Base-by-base conservation (phyloP, 257 asterid genomes). In the Sherardia arvensis region DNA sequence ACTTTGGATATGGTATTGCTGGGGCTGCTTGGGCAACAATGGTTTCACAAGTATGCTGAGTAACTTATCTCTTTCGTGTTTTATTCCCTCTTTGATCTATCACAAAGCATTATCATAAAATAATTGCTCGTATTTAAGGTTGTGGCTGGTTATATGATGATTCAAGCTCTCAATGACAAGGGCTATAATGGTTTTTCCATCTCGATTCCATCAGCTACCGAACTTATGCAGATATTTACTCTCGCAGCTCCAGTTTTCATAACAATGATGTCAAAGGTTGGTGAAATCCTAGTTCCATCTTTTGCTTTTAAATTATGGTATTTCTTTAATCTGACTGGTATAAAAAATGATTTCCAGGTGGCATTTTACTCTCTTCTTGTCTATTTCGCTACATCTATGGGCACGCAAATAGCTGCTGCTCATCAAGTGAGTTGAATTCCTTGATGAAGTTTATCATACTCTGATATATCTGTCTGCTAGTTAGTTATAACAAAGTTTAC, bases 21-120 rank as follows among this genome's bases (percentile, higher is more conserved):
- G 97, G 97, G 79, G 99, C 99, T 54, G 99, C 99, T 74, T 92
- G 99, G 99, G 99, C 99, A 65, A 92, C 99, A 65, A 85, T 89
- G 96, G 94, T 71, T 55, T 89, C 99, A 57, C 97, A 92, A 85
- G 99, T 92, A 68, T 33, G 81, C 62, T 2, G 51, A 45, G 28
- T 15, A 29, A 23, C 40, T 20, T 43, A 10, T 66, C 36, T 66
- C 40, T 15, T 22, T 33, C 12, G 51, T 56, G 47, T 48, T 57
- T 34, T 66, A 55, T 34, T 36, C 30, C 70, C 57, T 23, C 25
- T 14, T 33, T 21, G 51, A 61, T 60, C 54, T 69, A 34, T 53
- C 48, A 25, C 57, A 49, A 53, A 59, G 60, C 33, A 47, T 64
- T 68, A 29, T 45, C 23, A 12, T 60, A 17, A 17, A 4, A 30